Evolutionary conservation across 495 filamentous ascomycete species (phyloP), one percentile per base, ranked within the genome.

Genomic region (Aspergillus cavernicola): DNA sequence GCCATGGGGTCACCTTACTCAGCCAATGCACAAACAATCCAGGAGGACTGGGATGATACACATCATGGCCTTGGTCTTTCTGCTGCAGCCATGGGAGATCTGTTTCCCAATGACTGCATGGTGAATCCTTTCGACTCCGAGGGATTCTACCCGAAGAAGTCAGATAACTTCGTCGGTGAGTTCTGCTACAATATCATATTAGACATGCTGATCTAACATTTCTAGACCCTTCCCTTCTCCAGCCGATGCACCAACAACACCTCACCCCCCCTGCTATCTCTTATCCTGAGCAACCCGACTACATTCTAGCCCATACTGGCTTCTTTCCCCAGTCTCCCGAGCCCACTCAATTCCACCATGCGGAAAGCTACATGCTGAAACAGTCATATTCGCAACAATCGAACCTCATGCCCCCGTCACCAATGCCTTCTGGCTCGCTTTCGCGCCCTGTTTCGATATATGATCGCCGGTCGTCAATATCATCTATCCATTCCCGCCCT

Each of bases 1-100:
- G 80, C 84, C 28, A 85, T 89, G 59, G 88, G 86, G 28, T 96
- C 91, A 8, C 91, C 91, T 16, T 86, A 85, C 53, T 86, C 85
- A 0, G 80, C 79, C 46, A 78, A 80, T 52, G 75, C 81, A 15
- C 80, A 85, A 35, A 72, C 77, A 75, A 63, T 83, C 66, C 80
- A 69, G 59, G 72, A 78, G 33, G 73, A 83, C 55, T 89, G 86
- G 80, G 69, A 79, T 19, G 78, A 80, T n/a, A 73, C 78, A 26
- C 71, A 76, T 38, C 71, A 82, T 50, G 84, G 82, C 28, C 71
- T 91, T 29, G 85, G 81, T 9, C 75, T 89, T 39, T 85, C 86
- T n/a, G 74, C 75, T 45, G 87, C 89, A 42, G 81, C 89, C 49
- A 80, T 81, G 63, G 71, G 76, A 51, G 79, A 83, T 56, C 68